A percentile compares a stretch with the other conserved stretches of the same genome.
Evolutionary conservation across 768 basidiomycete genomes (phyloP).

Genomic region (Boletus reticulatus): DNA sequence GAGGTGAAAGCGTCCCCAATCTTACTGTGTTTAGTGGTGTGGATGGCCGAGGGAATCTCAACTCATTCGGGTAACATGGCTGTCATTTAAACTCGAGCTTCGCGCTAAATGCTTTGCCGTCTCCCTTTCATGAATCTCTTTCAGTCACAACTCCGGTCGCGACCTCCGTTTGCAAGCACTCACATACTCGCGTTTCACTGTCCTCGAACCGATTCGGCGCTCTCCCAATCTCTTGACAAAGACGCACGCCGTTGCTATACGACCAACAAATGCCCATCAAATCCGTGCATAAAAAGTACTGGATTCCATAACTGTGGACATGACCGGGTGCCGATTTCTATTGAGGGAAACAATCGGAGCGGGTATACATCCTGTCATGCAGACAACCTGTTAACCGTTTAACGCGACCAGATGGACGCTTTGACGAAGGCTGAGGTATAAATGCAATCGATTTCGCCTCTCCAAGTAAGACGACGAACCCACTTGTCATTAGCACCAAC

Average conservation of each 20-base stretch:
- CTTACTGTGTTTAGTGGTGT: neutral
- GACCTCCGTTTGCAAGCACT: neutral
- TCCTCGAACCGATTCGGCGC: neutral
- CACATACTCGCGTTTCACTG: neutral
- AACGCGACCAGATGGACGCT: slow-evolving; percentile 5
- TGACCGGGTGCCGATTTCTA: neutral
- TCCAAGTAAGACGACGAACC: neutral
- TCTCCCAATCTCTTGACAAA: neutral
- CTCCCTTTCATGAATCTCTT: slow-evolving; percentile 7
- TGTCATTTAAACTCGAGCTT: neutral
- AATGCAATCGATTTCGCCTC: slow-evolving; percentile 7
- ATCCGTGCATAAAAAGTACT: neutral
- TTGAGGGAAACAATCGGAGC: neutral
- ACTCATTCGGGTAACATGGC: slow-evolving; percentile 1
- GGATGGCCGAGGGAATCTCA: neutral
- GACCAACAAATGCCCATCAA: neutral
- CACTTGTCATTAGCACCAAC: neutral
- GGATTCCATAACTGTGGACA: slow-evolving; percentile 9
- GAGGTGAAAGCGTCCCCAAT: neutral
- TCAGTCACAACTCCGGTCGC: neutral
- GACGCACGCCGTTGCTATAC: slow-evolving; percentile 4
- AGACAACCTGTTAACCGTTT: neutral
- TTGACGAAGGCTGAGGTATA: slow-evolving; percentile 21
- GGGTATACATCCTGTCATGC: neutral
- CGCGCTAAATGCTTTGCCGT: neutral